Evolutionary conservation across 805 yeast genomes (phyloP), one percentile per base, ranked within the genome.

Genomic region (Kazachstania psychrophila): DNA sequence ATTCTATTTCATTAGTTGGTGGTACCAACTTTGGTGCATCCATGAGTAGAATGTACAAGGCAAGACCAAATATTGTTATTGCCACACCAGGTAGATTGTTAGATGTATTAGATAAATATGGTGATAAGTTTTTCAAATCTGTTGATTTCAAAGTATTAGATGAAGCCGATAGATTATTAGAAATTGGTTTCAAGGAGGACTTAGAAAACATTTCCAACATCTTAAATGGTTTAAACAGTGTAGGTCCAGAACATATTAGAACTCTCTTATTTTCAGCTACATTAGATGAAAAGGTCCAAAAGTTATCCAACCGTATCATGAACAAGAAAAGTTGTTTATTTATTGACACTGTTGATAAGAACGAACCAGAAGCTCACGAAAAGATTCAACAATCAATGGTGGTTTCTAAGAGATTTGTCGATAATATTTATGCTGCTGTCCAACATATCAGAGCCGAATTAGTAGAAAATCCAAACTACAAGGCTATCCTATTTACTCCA

Each of bases 211-310:
- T 87, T 38, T 72, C 80, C 30, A 61, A 62, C 10, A 56, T 50
- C 26, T 60, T 84, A 43, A 69, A 63, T 32, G 53, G 52, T 28
- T 45, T 41, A 40, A 60, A 55, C 18, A 46, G 45, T 17, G 45
- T 45, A 11, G 63, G 64, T 6, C 54, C 58, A 2, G 44, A 52
- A 6, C 57, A 61, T 23, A 68, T 77, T 46, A 83, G 80, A 49
- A 76, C 87, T 19, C 65, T 85, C 47, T 66, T 88, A 49, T 88
- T 84, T 56, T 83, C 95, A 48, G 97, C 97, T 15, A 88, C 97
- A 19, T 73, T 86, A 46, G 86, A 80, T 53, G 65, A 71, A 23
- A 69, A 70, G 29, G 92, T 87, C 28, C 69, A 72, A 38, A 51
- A 60, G 7, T 73, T 88, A 58, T 92, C 96, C 14, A 64, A 65